These are phyloP conservation scores for Orbilia blumenaviensis DNA, from an alignment of 2,329 filamentous ascomycete species.

Conservation along the genomic window DNA sequence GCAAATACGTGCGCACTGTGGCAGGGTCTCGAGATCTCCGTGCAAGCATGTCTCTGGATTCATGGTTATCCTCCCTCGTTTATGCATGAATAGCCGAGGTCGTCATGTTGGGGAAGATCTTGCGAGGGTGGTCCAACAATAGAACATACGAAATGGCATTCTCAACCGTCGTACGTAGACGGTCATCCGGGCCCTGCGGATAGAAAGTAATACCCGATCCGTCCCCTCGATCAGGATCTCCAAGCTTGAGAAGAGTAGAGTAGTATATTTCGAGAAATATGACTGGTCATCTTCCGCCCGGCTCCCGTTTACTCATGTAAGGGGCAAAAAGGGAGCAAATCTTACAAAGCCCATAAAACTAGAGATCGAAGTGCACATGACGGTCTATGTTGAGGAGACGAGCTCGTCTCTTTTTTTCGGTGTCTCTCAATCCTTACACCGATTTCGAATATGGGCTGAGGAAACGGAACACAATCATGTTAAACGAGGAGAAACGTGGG, in stretches of 20 bases:
- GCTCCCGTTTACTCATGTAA: slow-evolving; percentile 54
- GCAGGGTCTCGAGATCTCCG: slow-evolving; percentile 34
- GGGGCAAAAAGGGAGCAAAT: slow-evolving; percentile 41
- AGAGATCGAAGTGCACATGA: slow-evolving; percentile 37
- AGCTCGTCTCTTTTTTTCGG: slow-evolving; percentile 27
- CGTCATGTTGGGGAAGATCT: slow-evolving; percentile 12
- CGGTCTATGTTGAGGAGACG: slow-evolving; percentile 25
- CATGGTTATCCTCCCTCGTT: slow-evolving; percentile 22
- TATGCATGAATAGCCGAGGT: not conserved
- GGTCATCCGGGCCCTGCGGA: slow-evolving; percentile 39
- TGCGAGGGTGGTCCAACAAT: slow-evolving; percentile 37
- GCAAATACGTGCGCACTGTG: slow-evolving; percentile 10
- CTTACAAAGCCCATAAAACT: slow-evolving; percentile 34
- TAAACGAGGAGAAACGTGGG: slow-evolving; percentile 34
- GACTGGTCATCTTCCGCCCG: slow-evolving; percentile 43
- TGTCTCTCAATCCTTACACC: slow-evolving; percentile 48
- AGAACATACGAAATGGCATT: slow-evolving; percentile 14
- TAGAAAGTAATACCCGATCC: slow-evolving; percentile 41
- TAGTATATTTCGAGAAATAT: slow-evolving; percentile 31
- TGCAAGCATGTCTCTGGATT: not conserved
- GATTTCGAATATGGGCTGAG: slow-evolving; percentile 34
- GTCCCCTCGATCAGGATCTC: slow-evolving; percentile 32
- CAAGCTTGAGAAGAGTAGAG: not conserved
- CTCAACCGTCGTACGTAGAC: slow-evolving; percentile 8
- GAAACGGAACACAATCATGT: slow-evolving; percentile 26